Evolutionary conservation across 768 basidiomycete species (phyloP).

Genomic region (Russula compacta): DNA sequence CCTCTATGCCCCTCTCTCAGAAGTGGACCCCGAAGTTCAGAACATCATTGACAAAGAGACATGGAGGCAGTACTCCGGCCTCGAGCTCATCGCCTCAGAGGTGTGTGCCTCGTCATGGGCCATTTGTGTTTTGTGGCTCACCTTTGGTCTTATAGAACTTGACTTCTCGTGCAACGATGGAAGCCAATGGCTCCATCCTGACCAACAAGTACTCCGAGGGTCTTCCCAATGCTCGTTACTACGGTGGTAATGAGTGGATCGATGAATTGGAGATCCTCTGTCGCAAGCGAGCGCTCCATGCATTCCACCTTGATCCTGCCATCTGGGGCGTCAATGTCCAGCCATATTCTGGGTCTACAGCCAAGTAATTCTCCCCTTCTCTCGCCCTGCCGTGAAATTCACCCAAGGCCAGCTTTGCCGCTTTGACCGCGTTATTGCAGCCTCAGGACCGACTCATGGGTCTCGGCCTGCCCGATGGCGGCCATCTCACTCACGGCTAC

Average conservation of each 20-base stretch:
- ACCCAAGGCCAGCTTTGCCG: constrained; percentile 66
- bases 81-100: constrained; percentile 99
- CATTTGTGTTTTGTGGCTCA: background rate
- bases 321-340: constrained; percentile 99
- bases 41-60: constrained; percentile 99
- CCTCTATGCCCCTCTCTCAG: constrained; percentile 78
- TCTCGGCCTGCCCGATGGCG: constrained; percentile 95
- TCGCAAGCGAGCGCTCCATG: constrained; percentile 90
- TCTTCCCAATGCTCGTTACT: constrained; percentile 94
- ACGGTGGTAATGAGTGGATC: constrained; percentile 96
- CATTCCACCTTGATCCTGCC: constrained; percentile 88
- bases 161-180: constrained; percentile 92
- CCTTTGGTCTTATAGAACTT: constrained; percentile 55
- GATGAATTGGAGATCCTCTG: constrained; percentile 93
- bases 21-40: constrained; percentile 91
- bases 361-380: constrained; percentile 52
- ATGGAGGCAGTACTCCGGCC: constrained; percentile 95
- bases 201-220: constrained; percentile 99
- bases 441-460: constrained; percentile 99
- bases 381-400: constrained; percentile 1
- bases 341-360: constrained; percentile 93
- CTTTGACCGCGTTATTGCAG: constrained; percentile 90
- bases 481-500: constrained; percentile 95
- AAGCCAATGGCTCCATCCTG: constrained; percentile 96
- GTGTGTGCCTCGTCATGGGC: constrained; percentile 33